phyloP scores from a whole-genome alignment of 1,139 yeast species.

The Protomyces lactucae-debilis region DNA sequence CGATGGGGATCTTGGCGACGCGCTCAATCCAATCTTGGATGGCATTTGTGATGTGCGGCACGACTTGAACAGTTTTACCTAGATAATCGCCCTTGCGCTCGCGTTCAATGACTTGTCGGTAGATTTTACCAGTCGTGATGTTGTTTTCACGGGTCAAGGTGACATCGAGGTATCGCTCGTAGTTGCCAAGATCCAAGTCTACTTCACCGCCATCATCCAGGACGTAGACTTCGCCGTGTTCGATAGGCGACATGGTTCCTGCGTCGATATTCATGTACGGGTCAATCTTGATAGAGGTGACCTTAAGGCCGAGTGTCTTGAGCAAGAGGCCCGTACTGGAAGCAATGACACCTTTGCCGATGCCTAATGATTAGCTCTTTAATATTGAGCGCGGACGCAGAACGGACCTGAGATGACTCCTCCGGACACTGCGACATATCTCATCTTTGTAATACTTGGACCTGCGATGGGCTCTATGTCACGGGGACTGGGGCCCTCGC shows the following conservation, averaged over 20 bases:
- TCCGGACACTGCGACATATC: slow-evolving; percentile 98
- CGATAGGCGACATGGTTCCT: slow-evolving; percentile 98
- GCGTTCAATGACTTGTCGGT: slow-evolving; percentile 85
- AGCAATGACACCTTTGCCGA: slow-evolving; percentile 96
- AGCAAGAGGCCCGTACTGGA: slow-evolving; percentile 93
- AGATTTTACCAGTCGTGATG: slow-evolving; percentile 96
- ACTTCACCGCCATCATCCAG: slow-evolving; percentile 98
- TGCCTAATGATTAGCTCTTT: slow-evolving; percentile 69
- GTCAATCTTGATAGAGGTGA: slow-evolving; percentile 94
- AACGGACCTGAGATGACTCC: slow-evolving; percentile 43
- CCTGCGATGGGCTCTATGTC: too few species aligned
- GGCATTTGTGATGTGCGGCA: slow-evolving; percentile 94
- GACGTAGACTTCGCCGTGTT: slow-evolving; percentile 98
- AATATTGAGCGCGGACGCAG: slow-evolving; percentile 72
- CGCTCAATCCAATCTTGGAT: slow-evolving; percentile 98
- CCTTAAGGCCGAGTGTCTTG: slow-evolving; percentile 90
- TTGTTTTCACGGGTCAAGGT: slow-evolving; percentile 91
- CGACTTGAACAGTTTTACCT: slow-evolving; percentile 99
- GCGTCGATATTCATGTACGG: slow-evolving; percentile 99
- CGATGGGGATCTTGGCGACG: slow-evolving; percentile 88
- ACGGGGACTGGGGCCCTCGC: too few species aligned
- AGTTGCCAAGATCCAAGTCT: slow-evolving; percentile 94
- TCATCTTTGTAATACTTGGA: slow-evolving; percentile 50
- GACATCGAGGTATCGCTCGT: slow-evolving; percentile 90
- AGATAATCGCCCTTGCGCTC: slow-evolving; percentile 96